A percentile compares a stretch with the other conserved stretches of the same genome.
Conservation (phyloP, 768 basidiomycete species). For the Mycena pura region DNA sequence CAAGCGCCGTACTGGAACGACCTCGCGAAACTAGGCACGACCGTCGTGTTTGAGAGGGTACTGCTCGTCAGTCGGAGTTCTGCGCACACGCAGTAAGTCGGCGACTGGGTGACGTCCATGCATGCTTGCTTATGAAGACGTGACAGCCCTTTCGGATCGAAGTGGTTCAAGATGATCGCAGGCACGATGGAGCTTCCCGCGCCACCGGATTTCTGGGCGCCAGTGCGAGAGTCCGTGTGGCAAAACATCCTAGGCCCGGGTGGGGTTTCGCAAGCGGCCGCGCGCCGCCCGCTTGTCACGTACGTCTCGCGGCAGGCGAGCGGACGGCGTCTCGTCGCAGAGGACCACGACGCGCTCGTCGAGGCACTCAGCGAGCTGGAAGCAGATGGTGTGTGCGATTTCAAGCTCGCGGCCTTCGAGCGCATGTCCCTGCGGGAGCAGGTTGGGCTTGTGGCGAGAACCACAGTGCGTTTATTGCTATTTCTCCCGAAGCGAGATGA, state of each 20-base stretch:
- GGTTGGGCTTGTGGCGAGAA: slow-evolving; percentile 62
- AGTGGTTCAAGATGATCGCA: slow-evolving; percentile 46
- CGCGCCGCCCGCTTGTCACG: slow-evolving; percentile 46
- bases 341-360: slow-evolving; percentile 59
- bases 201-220: slow-evolving; percentile 42
- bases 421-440: slow-evolving; percentile 66
- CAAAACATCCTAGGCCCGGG: slow-evolving; percentile 38
- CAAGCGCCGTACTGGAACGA: slow-evolving; percentile 68
- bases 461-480: slow-evolving; percentile 60
- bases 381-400: slow-evolving; percentile 56
- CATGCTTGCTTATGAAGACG: no score
- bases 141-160: slow-evolving; percentile 33
- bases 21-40: slow-evolving; percentile 48
- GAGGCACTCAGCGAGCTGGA: slow-evolving; percentile 53
- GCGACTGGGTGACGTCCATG: no score
- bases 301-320: slow-evolving; percentile 68
- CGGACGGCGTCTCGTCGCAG: slow-evolving; percentile 44
- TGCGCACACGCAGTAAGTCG: slow-evolving; percentile 56
- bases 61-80: slow-evolving; percentile 69
- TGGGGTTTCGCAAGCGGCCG: slow-evolving; percentile 5
- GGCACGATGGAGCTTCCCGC: slow-evolving; percentile 39
- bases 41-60: slow-evolving; percentile 66
- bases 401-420: slow-evolving; percentile 49
- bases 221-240: slow-evolving; percentile 38
- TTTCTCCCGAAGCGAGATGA: no score